phyloP scores from a whole-genome alignment of 2,329 filamentous ascomycete genomes.

The Fusarium oligoseptatum region DNA sequence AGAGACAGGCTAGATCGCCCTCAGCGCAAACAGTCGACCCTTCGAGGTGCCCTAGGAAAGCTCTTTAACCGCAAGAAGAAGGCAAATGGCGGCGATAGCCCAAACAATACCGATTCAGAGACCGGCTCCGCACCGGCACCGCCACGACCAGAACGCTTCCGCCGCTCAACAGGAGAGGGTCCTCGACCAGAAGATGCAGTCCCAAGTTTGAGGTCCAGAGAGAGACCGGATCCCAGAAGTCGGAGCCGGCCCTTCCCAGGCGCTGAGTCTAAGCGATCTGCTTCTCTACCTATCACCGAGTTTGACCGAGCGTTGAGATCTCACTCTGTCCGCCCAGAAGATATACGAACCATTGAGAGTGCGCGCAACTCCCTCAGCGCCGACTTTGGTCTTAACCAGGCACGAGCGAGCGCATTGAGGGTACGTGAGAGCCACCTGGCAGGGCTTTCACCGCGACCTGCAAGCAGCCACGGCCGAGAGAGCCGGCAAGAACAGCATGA shows the following conservation, averaged over 20 bases:
- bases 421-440: slow-evolving; percentile 58
- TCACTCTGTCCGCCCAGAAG: slow-evolving; percentile 70
- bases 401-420: slow-evolving; percentile 46
- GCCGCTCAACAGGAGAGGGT: slow-evolving; percentile 33
- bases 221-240: slow-evolving; percentile 52
- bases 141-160: slow-evolving; percentile 43
- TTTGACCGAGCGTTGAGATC: slow-evolving; percentile 72
- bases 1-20: slow-evolving; percentile 50
- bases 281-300: slow-evolving; percentile 71
- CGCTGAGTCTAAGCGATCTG: slow-evolving; percentile 65
- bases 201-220: slow-evolving; percentile 30
- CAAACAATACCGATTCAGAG: slow-evolving; percentile 42
- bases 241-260: slow-evolving; percentile 53
- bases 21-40: slow-evolving; percentile 69
- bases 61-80: slow-evolving; percentile 72
- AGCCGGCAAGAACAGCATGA: slow-evolving; percentile 54
- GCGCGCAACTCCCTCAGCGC: slow-evolving; percentile 66
- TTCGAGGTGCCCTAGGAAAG: slow-evolving; percentile 68
- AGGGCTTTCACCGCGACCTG: slow-evolving; percentile 72
- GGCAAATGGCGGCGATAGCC: slow-evolving; percentile 37
- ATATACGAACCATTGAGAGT: slow-evolving; percentile 66
- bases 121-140: slow-evolving; percentile 39
- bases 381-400: slow-evolving; percentile 56
- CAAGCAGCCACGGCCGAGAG: slow-evolving; percentile 69
- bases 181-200: slow-evolving; percentile 28